These are phyloP conservation scores for Pseudocercospora macadamiae DNA, from an alignment of 2,329 filamentous ascomycete genomes.

Conservation along the genomic window DNA sequence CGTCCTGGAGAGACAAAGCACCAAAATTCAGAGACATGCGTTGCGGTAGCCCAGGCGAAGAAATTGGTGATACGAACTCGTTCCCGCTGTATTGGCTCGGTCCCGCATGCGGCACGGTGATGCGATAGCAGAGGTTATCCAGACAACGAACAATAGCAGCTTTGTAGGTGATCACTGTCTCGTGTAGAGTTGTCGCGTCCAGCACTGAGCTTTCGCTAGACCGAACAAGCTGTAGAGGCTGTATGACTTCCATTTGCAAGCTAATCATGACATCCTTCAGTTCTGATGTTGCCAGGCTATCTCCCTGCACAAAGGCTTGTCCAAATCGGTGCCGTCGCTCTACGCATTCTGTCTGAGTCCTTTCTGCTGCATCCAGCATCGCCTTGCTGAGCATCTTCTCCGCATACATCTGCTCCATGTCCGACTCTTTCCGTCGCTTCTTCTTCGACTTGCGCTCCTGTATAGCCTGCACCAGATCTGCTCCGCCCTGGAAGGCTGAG, in stretches of 20 bases:
- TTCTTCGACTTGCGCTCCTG: slow-evolving; percentile 35
- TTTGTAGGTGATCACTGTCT: slow-evolving; percentile 34
- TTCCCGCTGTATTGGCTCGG: background rate
- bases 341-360: slow-evolving; percentile 40
- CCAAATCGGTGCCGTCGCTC: slow-evolving; percentile 42
- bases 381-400: slow-evolving; percentile 45
- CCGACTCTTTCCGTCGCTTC: slow-evolving; percentile 18
- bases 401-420: slow-evolving; percentile 38
- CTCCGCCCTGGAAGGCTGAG: slow-evolving; percentile 47
- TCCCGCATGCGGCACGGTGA: background rate
- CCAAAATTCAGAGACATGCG: background rate
- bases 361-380: slow-evolving; percentile 41
- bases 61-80: background rate
- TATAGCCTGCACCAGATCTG: slow-evolving; percentile 42
- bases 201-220: slow-evolving; percentile 39
- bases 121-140: slow-evolving; percentile 32
- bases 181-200: slow-evolving; percentile 42
- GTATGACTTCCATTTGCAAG: slow-evolving; percentile 47
- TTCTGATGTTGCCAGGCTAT: slow-evolving; percentile 37
- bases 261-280: slow-evolving; percentile 42
- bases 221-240: slow-evolving; percentile 42
- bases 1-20: background rate
- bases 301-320: slow-evolving; percentile 41
- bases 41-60: background rate
- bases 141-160: slow-evolving; percentile 33